phyloP scores from a whole-genome alignment of 2,329 filamentous ascomycete species.

The Phaeosphaeriaceae sp. region DNA sequence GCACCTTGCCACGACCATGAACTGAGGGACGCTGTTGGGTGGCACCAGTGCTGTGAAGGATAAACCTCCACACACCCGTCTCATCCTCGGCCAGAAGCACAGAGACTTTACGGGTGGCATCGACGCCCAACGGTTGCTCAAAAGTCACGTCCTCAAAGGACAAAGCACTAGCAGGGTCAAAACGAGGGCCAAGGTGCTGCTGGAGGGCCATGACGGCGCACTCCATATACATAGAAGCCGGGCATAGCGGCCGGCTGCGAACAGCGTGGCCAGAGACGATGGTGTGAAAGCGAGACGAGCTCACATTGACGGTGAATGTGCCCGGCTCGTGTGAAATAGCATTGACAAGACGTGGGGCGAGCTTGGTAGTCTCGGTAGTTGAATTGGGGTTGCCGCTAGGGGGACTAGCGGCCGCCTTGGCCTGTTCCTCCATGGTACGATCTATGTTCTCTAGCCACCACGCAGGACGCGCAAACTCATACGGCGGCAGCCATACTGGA shows the following conservation, averaged over 20 bases:
- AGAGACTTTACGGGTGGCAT: too few relatives aligned
- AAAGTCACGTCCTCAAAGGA: constrained; percentile 14
- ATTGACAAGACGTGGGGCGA: constrained; percentile 13
- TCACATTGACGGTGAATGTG: too few relatives aligned
- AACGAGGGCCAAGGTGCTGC: constrained; percentile 4
- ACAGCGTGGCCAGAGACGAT: constrained; percentile 25
- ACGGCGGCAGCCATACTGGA: neutral
- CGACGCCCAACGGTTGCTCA: too few relatives aligned
- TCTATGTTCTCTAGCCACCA: neutral
- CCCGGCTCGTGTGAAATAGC: too few relatives aligned
- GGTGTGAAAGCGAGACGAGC: constrained; percentile 12
- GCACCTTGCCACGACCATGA: too few relatives aligned
- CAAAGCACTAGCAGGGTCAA: too few relatives aligned
- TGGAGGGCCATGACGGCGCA: constrained; percentile 20
- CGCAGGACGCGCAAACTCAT: neutral
- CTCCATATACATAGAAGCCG: constrained; percentile 30
- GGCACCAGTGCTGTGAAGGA: too few relatives aligned
- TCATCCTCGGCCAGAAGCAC: too few relatives aligned
- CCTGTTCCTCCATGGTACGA: neutral
- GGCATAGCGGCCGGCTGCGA: constrained; percentile 17
- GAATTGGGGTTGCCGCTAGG: too few relatives aligned
- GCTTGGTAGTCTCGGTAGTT: neutral
- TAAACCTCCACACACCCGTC: too few relatives aligned
- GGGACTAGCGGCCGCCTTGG: neutral
- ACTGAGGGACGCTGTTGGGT: too few relatives aligned